Conservation (phyloP, 164 flowering plant species). For the Dillenia suffruticosa region DNA sequence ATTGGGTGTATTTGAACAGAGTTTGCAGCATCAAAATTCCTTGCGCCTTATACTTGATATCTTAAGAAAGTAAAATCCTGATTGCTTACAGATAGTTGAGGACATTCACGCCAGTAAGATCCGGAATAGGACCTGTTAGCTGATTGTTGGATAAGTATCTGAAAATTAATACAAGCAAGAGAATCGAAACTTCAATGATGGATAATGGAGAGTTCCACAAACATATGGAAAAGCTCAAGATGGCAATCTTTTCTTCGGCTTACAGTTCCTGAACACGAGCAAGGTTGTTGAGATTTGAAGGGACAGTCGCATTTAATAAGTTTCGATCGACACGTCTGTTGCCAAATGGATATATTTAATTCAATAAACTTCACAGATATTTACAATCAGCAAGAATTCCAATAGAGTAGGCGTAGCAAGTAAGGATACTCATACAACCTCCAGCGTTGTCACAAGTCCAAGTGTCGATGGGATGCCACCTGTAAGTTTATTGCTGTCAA, state of each 20-base stretch:
- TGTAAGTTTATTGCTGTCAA: constrained; percentile 23
- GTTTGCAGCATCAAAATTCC: too few species aligned
- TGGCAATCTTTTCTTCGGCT: constrained; percentile 12
- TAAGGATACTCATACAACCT: constrained; percentile 23
- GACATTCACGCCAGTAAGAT: constrained; percentile 48
- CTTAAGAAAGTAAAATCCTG: background rate
- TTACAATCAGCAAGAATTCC: background rate
- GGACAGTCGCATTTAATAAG: constrained; percentile 34
- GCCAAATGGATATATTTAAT: background rate
- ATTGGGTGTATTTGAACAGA: too few species aligned
- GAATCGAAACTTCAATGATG: background rate
- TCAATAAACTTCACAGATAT: too few species aligned
- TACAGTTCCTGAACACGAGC: constrained; percentile 39
- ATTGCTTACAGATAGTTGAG: constrained; percentile 50
- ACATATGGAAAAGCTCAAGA: background rate
- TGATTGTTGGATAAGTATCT: constrained; percentile 54
- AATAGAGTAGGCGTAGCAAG: background rate
- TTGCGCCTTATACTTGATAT: too few species aligned
- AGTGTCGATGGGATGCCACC: constrained; percentile 25
- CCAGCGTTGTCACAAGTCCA: constrained; percentile 20
- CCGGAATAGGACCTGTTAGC: constrained; percentile 46
- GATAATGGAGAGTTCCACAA: too few species aligned
- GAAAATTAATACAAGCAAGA: constrained; percentile 8
- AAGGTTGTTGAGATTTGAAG: constrained; percentile 48
- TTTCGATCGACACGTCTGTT: constrained; percentile 61